Percentiles rank a stretch among this genome's conserved stretches.
Evolutionary conservation across 768 basidiomycete species (phyloP).

Genomic region (Aureoboletus auriporus): DNA sequence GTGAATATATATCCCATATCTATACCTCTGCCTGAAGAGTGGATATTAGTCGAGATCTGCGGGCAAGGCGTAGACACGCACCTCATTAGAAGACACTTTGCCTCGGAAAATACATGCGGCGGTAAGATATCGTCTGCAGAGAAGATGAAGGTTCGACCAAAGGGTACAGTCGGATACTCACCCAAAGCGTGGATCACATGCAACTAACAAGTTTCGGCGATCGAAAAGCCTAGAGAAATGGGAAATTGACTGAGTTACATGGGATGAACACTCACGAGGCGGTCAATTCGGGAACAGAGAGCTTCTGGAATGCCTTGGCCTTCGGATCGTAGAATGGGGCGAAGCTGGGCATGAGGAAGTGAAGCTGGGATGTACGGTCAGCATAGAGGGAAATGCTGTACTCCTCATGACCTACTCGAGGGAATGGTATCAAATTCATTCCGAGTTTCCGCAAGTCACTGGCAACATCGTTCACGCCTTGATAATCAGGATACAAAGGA

Average conservation of each 20-base stretch:
- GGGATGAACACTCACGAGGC: constrained; percentile 49
- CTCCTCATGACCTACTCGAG: constrained; percentile 55
- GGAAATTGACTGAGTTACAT: background rate
- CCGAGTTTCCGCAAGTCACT: constrained; percentile 87
- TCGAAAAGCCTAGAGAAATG: constrained; percentile 62
- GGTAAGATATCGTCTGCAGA: constrained; percentile 72
- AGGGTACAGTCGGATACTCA: constrained; percentile 18
- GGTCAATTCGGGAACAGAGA: constrained; percentile 67
- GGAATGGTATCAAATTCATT: constrained; percentile 95
- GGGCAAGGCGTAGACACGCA: constrained; percentile 33
- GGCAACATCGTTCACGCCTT: constrained; percentile 3
- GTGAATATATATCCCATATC: constrained; percentile 19
- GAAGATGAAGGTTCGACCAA: background rate
- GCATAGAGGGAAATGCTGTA: background rate
- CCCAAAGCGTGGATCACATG: constrained; percentile 78
- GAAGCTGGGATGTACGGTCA: constrained; percentile 51
- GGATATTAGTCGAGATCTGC: background rate
- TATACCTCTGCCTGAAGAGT: constrained; percentile 49
- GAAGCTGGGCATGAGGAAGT: constrained; percentile 95
- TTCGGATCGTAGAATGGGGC: constrained; percentile 80
- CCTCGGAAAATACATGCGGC: constrained; percentile 88
- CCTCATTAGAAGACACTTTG: constrained; percentile 75
- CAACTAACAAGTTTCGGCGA: constrained; percentile 74
- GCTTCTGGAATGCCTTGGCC: constrained; percentile 54
- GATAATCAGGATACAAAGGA: background rate